Base-by-base conservation (phyloP, 805 yeast genomes). In the Kodamaea leandrae region DNA sequence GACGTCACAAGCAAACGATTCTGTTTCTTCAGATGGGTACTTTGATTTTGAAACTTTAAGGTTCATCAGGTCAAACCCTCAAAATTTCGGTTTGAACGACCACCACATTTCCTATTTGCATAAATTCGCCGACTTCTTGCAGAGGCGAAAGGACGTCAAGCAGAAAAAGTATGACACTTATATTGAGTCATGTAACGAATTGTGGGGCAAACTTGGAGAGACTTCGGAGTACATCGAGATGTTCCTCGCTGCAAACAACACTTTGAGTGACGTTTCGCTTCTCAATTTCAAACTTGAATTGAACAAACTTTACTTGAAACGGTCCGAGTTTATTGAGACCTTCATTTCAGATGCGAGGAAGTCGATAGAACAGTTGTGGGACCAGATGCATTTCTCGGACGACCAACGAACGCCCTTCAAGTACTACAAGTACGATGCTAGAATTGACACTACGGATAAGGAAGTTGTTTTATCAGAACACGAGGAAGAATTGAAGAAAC, bases 291-390 rank as follows among this genome's bases (percentile, higher is more conserved):
- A 76, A 39, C 47, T 49, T 19, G 89, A 88, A 50, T 56, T 83
- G 39, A 68, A 68, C 13, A 71, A 85, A 41, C 67, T 90, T 19
- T 72, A 75, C 35, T 61, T 67, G 19, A 77, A 80, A 59, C 80
- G 91, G 50, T 74, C 79, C 20, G 72, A 77, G 42, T 76, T 76
- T 48, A 77, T 90, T 15, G 82, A 84, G 38, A 77, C 77, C 15
- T 82, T 90, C 45, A 83, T 90, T 9, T 54, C 65, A 4, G 84
- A 79, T 34, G 69, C 84, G 2, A 71, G 91, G 57, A 52, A 54
- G 2, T 77, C 77, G 42, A 82, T 90, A 8, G 71, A 69, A 29
- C 73, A 68, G 3, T 62, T 77, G 8, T 89, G 96, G 90, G 66
- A 72, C 25, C 60, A 68, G 6, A 60, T 90, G 50, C 80, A 74